These are phyloP conservation scores for Pseudogymnoascus sp. DNA, from an alignment of 2,329 filamentous ascomycete genomes.

Conservation along the genomic window DNA sequence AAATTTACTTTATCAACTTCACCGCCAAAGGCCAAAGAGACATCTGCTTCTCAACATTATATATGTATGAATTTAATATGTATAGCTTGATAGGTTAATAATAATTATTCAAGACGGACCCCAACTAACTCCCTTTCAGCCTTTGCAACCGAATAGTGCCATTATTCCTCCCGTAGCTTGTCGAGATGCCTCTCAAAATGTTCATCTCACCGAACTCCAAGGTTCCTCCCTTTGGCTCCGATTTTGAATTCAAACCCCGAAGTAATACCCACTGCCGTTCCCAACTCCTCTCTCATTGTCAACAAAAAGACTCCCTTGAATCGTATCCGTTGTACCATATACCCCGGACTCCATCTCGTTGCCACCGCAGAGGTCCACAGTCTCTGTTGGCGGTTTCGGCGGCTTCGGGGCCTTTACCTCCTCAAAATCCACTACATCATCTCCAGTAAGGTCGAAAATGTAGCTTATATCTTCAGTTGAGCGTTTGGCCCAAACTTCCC, in stretches of 20 bases:
- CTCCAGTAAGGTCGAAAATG: not conserved
- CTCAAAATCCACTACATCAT: too few relatives aligned
- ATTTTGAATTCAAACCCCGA: not conserved
- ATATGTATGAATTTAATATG: not conserved
- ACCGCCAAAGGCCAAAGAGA: not conserved
- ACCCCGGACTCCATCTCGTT: not conserved
- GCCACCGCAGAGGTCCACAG: not conserved
- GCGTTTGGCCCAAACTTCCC: not conserved
- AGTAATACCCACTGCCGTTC: not conserved
- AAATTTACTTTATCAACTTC: not conserved
- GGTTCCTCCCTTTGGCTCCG: not conserved
- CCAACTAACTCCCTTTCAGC: not conserved
- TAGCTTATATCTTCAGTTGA: not conserved
- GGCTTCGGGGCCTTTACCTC: not conserved
- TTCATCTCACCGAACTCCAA: not conserved
- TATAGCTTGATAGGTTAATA: not conserved
- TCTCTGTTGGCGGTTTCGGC: not conserved
- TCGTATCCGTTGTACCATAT: not conserved
- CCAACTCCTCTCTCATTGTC: not conserved
- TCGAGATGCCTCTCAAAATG: not conserved
- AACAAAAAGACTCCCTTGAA: not conserved
- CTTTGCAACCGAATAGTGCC: not conserved
- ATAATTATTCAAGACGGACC: not conserved
- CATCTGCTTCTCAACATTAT: not conserved
- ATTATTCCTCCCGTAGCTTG: not conserved